Conservation (phyloP, 73 alveolate genomes). For the Effrenium voratum region DNA sequence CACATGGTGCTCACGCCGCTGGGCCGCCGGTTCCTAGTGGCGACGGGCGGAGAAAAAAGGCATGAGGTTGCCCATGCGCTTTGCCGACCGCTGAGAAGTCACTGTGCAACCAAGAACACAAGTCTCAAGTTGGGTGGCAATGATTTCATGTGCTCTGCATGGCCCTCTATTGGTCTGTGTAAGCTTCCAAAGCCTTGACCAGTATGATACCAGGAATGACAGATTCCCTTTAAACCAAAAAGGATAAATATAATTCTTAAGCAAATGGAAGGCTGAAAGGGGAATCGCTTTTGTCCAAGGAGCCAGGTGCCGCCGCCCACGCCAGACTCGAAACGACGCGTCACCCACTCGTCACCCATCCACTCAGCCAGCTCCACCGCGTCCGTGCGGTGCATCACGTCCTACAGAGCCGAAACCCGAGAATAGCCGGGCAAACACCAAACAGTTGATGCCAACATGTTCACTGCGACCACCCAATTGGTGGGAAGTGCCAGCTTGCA, state of each 20-base stretch:
- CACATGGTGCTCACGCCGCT: slow-evolving; percentile 90
- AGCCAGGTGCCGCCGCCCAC: slow-evolving; percentile 79
- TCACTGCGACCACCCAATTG: no score
- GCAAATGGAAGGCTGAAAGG: no score
- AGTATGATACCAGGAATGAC: not conserved
- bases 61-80: not conserved
- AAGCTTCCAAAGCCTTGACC: not conserved
- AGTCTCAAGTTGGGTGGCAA: not conserved
- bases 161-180: not conserved
- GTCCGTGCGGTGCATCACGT: slow-evolving; percentile 63
- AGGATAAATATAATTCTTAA: no score
- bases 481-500: no score
- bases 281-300: no score
- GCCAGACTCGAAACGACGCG: slow-evolving; percentile 88
- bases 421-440: no score
- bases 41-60: not conserved
- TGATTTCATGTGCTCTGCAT: not conserved
- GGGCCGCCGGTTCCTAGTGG: slow-evolving; percentile 84
- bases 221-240: not conserved
- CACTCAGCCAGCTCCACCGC: slow-evolving; percentile 82
- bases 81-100: not conserved
- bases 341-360: slow-evolving; percentile 89
- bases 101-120: not conserved
- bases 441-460: no score
- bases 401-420: no score